Evolutionary conservation across 2,329 filamentous ascomycete genomes (phyloP).

Genomic region (Monosporascus cannonballus): DNA sequence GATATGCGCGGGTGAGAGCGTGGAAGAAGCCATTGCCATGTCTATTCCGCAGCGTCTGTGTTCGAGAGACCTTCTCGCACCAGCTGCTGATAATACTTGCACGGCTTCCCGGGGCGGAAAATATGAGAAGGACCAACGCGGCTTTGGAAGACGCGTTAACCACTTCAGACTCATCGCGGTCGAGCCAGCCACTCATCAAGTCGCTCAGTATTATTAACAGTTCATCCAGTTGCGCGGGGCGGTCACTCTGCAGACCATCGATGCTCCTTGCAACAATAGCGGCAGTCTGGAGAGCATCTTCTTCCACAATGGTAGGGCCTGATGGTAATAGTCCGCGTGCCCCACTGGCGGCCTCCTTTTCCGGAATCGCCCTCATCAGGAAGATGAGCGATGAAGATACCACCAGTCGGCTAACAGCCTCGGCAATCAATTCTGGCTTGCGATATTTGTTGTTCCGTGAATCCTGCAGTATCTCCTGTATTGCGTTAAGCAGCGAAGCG

Average conservation of each 20-base stretch:
- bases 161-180: constrained; percentile 44
- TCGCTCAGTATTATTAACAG: constrained; percentile 21
- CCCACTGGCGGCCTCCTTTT: constrained; percentile 3
- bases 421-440: constrained; percentile 58
- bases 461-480: constrained; percentile 34
- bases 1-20: constrained; percentile 45
- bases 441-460: constrained; percentile 41
- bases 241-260: constrained; percentile 7
- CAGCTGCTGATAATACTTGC: constrained; percentile 37
- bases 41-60: constrained; percentile 26
- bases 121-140: constrained; percentile 42
- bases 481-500: constrained; percentile 17
- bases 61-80: constrained; percentile 35
- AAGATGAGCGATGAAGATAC: constrained; percentile 45
- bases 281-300: constrained; percentile 4
- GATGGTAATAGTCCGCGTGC: constrained; percentile 15
- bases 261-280: constrained; percentile 8
- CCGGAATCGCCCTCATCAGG: constrained; percentile 27
- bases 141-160: constrained; percentile 45
- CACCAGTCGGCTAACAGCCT: constrained; percentile 54
- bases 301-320: constrained; percentile 19
- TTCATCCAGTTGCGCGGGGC: constrained; percentile 9
- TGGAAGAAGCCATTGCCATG: constrained; percentile 47
- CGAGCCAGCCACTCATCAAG: constrained; percentile 40
- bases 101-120: constrained; percentile 33